Percentiles rank a stretch among this genome's conserved stretches.
phyloP scores from a whole-genome alignment of 2,329 filamentous ascomycete genomes.

The Penicillium sp. region DNA sequence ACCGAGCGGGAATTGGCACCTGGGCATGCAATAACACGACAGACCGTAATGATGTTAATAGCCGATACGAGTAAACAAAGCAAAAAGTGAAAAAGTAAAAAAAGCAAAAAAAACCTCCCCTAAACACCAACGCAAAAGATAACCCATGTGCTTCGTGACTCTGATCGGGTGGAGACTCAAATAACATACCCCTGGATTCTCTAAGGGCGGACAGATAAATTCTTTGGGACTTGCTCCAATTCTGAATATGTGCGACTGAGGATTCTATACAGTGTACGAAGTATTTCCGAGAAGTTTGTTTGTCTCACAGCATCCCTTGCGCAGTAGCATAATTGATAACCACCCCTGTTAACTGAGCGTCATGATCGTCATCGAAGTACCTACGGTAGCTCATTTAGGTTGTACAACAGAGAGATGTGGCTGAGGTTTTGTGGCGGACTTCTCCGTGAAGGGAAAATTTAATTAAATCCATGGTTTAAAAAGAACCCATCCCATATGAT shows the following conservation, averaged over 20 bases:
- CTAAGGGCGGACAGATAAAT: too few species aligned
- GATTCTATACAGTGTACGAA: background rate
- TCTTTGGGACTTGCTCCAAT: background rate
- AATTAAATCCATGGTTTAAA: background rate
- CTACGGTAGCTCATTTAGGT: background rate
- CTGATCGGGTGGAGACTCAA: background rate
- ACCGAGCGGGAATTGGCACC: background rate
- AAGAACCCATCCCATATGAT: background rate
- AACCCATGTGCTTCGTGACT: background rate
- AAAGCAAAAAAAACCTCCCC: background rate
- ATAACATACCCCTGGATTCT: constrained; percentile 5
- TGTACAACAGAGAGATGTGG: background rate
- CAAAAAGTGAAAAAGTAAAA: background rate
- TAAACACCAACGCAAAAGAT: background rate
- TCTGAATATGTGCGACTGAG: background rate
- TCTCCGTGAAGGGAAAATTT: background rate
- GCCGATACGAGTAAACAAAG: background rate
- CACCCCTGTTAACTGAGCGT: constrained; percentile 1
- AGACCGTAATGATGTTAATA: background rate
- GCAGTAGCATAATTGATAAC: background rate
- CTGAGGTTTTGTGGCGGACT: constrained; percentile 6
- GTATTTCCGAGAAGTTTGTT: background rate
- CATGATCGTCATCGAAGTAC: constrained; percentile 3
- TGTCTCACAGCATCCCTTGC: background rate
- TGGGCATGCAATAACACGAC: background rate